Evolutionary conservation across 345 rosid species (phyloP), one percentile per base, ranked within the genome.

Genomic region (Heritiera fomes): DNA sequence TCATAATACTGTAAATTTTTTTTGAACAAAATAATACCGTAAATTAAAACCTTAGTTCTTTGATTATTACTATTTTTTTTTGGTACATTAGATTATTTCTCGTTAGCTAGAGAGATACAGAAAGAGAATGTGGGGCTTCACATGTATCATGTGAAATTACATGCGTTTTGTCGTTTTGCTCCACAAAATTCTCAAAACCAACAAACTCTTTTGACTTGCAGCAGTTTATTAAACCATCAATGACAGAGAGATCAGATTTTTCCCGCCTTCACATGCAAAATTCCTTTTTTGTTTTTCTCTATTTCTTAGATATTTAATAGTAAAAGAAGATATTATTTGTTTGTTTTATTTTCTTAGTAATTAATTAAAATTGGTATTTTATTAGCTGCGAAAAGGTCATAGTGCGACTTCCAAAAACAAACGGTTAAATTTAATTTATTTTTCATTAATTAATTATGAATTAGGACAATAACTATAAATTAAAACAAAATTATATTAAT

Each of bases 141-240:
- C 80, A 78, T 72, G 72, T 72, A 76, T 76, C 63, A 61, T 55
- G 81, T 80, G 80, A 69, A 56, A 61, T 75, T 40, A 77, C 75
- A 38, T 71, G 63, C 46, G 5, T 18, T 64, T 75, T 87, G 86
- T 86, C 87, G 73, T 83, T 80, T 82, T 40, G 71, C 66, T 58
- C 72, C 77, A 14, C n/a, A 55, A 83, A 80, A 63, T 80, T 82
- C 88, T 78, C 73, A 63, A 82, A 76, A 70, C 88, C 87, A 86
- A 82, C 91, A 82, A 87, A 90, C 90, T 62, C 91, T 85, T 53
- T 90, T 89, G 94, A 90, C 94, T 85, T 86, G 86, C 88, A 79
- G 88, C 56, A 13, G 13, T 4, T 53, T 55, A 7, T 5, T 46
- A 20, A 72, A 7, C 56, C 63, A 45, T 47, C 45, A 4, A 2